A percentile compares a stretch with the other conserved stretches of the same genome.
Evolutionary conservation across 2,329 filamentous ascomycete species (phyloP).

Genomic region (Monosporascus sp.): DNA sequence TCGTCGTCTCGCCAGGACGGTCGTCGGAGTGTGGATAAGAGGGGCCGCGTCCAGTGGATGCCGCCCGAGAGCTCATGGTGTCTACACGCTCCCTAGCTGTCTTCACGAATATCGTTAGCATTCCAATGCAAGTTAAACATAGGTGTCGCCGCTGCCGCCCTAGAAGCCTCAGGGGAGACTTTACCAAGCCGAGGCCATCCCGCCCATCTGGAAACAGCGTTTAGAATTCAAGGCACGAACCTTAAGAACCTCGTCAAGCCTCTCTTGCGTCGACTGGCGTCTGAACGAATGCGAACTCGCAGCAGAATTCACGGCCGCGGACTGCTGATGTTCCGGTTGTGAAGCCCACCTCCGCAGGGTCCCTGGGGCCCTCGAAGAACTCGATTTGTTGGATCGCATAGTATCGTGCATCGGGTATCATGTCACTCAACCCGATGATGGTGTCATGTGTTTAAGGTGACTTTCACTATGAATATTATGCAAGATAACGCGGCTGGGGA

Average conservation of each 20-base stretch:
- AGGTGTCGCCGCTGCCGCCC: too few relatives aligned
- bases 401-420: not conserved
- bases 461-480: too few relatives aligned
- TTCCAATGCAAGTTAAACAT: too few relatives aligned
- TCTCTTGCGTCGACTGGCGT: slow-evolving; percentile 32
- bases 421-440: not conserved
- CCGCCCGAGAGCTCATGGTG: slow-evolving; percentile 28
- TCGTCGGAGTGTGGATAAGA: slow-evolving; percentile 11
- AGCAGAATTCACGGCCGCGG: not conserved
- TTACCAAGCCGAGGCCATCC: too few relatives aligned
- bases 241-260: slow-evolving; percentile 42
- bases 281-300: not conserved
- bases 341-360: not conserved
- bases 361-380: not conserved
- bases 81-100: slow-evolving; percentile 38
- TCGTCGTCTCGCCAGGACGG: slow-evolving; percentile 36
- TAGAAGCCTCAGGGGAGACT: too few relatives aligned
- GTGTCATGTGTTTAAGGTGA: not conserved
- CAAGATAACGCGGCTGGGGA: too few relatives aligned
- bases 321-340: not conserved
- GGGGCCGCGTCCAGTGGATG: slow-evolving; percentile 10
- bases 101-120: slow-evolving; percentile 18
- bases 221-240: slow-evolving; percentile 27
- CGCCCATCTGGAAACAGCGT: not conserved
- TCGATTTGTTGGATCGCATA: not conserved